These are phyloP conservation scores for Hypoxylon sp. DNA, from an alignment of 2,329 filamentous ascomycete species.

Conservation along the genomic window DNA sequence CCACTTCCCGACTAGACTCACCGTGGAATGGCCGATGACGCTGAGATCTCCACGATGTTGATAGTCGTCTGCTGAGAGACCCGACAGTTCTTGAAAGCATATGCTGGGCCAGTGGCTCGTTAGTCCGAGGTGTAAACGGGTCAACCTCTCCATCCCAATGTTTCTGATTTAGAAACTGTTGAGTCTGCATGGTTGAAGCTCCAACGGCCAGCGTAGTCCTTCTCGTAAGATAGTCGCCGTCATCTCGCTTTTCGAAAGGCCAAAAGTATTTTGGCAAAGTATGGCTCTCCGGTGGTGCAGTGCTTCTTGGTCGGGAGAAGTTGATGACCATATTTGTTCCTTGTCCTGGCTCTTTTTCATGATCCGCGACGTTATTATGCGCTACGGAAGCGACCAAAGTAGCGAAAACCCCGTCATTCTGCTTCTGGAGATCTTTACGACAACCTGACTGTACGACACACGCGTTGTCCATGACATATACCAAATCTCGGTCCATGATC, in stretches of 20 bases:
- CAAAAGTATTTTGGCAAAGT: slow-evolving; percentile 33
- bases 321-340: slow-evolving; percentile 31
- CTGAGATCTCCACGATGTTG: slow-evolving; percentile 6
- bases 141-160: slow-evolving; percentile 7
- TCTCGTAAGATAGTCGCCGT: slow-evolving; percentile 11
- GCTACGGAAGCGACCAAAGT: slow-evolving; percentile 54
- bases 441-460: slow-evolving; percentile 78
- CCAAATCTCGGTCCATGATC: slow-evolving; percentile 79
- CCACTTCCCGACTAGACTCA: background rate
- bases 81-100: slow-evolving; percentile 7
- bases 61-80: slow-evolving; percentile 18
- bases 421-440: slow-evolving; percentile 65
- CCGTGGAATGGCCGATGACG: background rate
- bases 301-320: slow-evolving; percentile 44
- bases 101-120: background rate
- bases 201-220: slow-evolving; percentile 17
- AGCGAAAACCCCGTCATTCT: slow-evolving; percentile 63
- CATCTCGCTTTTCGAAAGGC: slow-evolving; percentile 25
- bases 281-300: slow-evolving; percentile 31
- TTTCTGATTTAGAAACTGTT: slow-evolving; percentile 5
- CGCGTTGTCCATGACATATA: slow-evolving; percentile 84
- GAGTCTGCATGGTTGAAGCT: slow-evolving; percentile 3
- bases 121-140: background rate
- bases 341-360: background rate
- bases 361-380: background rate